Percentiles rank a stretch among this genome's conserved stretches.
phyloP scores from a whole-genome alignment of 305 asterid genomes.

The Fraxinus albicans region DNA sequence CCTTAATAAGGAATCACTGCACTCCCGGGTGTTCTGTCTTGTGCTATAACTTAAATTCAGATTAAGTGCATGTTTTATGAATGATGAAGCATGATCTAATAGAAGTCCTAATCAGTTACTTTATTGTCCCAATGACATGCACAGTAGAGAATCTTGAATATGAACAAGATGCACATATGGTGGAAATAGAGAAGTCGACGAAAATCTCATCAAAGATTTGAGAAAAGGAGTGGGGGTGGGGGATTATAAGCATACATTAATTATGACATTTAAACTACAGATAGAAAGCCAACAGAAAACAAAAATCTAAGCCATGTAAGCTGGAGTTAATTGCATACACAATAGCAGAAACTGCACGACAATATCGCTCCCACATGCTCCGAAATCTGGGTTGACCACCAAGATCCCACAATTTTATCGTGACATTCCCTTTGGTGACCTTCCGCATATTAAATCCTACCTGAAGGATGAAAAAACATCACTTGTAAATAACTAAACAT shows the following conservation, averaged over 20 bases:
- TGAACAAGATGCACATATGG: not conserved
- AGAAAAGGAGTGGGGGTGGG: not conserved
- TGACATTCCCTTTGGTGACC: slow-evolving; percentile 96
- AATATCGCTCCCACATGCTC: slow-evolving; percentile 98
- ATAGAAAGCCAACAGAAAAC: slow-evolving; percentile 9
- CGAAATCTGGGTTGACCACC: slow-evolving; percentile 99
- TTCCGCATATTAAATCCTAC: slow-evolving; percentile 97
- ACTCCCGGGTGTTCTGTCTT: not conserved
- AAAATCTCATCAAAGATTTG: not conserved
- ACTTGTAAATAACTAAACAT: slow-evolving; percentile 8
- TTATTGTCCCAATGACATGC: not conserved
- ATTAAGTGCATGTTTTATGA: not conserved
- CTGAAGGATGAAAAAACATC: slow-evolving; percentile 35
- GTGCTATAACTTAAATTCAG: not conserved
- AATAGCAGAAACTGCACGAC: slow-evolving; percentile 98
- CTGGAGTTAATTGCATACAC: slow-evolving; percentile 57
- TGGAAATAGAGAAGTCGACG: not conserved
- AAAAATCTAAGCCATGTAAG: slow-evolving; percentile 6
- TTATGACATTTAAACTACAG: not conserved
- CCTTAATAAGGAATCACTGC: not conserved
- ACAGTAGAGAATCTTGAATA: not conserved
- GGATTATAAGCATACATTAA: not conserved
- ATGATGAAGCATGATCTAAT: not conserved
- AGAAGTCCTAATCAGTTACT: not conserved
- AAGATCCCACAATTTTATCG: slow-evolving; percentile 98